A percentile compares a stretch with the other conserved stretches of the same genome.
Conservation (phyloP, 2,329 filamentous ascomycete species). For the Cyphellophora attinorum region DNA sequence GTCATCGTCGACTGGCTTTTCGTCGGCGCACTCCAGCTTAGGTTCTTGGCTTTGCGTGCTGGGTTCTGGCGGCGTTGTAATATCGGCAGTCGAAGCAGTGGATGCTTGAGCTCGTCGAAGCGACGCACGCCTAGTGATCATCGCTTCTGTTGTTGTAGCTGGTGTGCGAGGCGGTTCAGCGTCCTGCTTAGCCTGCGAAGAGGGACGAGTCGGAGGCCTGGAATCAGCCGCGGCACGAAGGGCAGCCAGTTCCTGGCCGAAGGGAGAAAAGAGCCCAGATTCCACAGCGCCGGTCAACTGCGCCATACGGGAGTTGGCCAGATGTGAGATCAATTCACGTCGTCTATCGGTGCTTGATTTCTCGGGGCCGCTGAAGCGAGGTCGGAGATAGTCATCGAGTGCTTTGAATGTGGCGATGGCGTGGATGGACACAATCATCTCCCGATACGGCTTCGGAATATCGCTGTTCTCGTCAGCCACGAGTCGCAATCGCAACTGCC, state of each 20-base stretch:
- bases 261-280: conserved; percentile 19
- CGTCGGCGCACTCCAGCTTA: conserved; percentile 84
- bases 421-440: conserved; percentile 97
- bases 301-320: conserved; percentile 58
- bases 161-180: conserved; percentile 6
- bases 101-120: conserved; percentile 48
- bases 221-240: conserved; percentile 6
- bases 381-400: conserved; percentile 87
- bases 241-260: conserved; percentile 13
- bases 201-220: conserved; percentile 21
- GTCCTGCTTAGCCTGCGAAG: conserved; percentile 23
- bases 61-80: conserved; percentile 40
- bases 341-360: conserved; percentile 52
- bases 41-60: conserved; percentile 56
- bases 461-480: conserved; percentile 84
- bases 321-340: conserved; percentile 62
- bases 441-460: conserved; percentile 77
- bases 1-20: conserved; percentile 69
- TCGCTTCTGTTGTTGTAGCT: conserved; percentile 25
- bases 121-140: conserved; percentile 47
- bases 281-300: conserved; percentile 31
- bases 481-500: conserved; percentile 83
- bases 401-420: conserved; percentile 97
- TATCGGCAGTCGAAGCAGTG: conserved; percentile 42
- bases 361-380: conserved; percentile 74